Evolutionary conservation across 768 basidiomycete genomes (phyloP).

Genomic region (Psilocybe cubensis): DNA sequence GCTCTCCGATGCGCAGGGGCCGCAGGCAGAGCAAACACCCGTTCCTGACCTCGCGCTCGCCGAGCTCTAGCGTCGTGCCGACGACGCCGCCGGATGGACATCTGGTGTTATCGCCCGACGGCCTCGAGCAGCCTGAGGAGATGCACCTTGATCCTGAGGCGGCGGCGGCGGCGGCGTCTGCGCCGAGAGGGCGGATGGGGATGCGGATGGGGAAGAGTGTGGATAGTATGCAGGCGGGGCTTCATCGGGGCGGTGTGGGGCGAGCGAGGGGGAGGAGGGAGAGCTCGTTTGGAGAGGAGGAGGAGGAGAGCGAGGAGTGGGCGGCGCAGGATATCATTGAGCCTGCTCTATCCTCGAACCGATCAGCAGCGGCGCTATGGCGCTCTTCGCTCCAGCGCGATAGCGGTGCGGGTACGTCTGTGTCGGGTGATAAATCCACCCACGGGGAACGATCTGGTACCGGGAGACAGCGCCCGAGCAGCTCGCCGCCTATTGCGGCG

Average conservation of each 20-base stretch:
- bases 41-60: conserved; percentile 42
- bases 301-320: conserved; percentile 6
- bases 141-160: conserved; percentile 23
- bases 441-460: too few species aligned
- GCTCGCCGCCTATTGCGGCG: conserved; percentile 16
- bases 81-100: conserved; percentile 44
- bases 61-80: conserved; percentile 51
- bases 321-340: neutral
- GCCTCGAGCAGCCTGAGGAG: conserved; percentile 28
- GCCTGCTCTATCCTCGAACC: neutral
- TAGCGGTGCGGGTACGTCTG: too few species aligned
- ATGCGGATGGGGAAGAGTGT: conserved; percentile 2
- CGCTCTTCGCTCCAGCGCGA: too few species aligned
- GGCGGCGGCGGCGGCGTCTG: too few species aligned
- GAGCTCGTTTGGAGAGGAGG: too few species aligned
- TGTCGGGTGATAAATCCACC: too few species aligned
- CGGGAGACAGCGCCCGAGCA: conserved; percentile 15
- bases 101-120: conserved; percentile 16
- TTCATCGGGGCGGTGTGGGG: too few species aligned
- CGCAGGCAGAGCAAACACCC: conserved; percentile 30
- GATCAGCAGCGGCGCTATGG: too few species aligned
- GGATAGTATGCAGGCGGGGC: neutral
- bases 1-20: conserved; percentile 37
- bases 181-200: conserved; percentile 7
- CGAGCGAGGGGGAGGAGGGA: too few species aligned